Conservation (phyloP, 768 basidiomycete genomes). For the Boletus speciosus region DNA sequence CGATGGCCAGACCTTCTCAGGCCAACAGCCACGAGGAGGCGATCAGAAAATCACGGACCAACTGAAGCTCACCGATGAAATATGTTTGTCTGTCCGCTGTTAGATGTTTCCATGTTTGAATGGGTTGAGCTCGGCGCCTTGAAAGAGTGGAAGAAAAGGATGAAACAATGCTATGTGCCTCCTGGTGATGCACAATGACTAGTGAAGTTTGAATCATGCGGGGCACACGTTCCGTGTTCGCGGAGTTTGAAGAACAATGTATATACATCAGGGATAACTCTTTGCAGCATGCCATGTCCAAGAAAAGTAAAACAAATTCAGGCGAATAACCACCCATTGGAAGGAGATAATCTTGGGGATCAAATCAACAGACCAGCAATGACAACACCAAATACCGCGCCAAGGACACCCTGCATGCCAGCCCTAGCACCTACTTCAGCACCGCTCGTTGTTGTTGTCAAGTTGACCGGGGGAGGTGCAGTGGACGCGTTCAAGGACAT, state of each 20-base stretch:
- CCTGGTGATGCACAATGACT: no score
- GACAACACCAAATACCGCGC: conserved; percentile 3
- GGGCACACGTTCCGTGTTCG: no score
- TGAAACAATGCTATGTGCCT: no score
- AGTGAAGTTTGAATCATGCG: no score
- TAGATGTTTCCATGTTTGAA: background rate
- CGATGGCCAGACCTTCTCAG: background rate
- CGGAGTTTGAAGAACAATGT: no score
- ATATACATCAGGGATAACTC: no score
- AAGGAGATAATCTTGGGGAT: background rate
- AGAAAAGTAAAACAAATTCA: background rate
- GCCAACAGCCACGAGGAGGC: background rate
- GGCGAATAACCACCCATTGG: background rate
- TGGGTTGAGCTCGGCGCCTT: no score
- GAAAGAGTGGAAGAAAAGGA: no score
- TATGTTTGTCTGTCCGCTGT: no score
- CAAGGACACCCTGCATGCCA: conserved; percentile 8
- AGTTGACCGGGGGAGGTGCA: conserved; percentile 40
- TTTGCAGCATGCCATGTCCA: background rate
- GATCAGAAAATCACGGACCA: background rate
- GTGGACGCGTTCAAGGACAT: conserved; percentile 29
- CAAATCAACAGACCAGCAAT: conserved; percentile 10
- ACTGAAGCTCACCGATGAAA: background rate
- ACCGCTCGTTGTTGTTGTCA: conserved; percentile 22
- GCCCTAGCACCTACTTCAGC: background rate